Evolutionary conservation across 2,329 filamentous ascomycete genomes (phyloP), one percentile per base, ranked within the genome.

Genomic region (Exophiala aquamarina): DNA sequence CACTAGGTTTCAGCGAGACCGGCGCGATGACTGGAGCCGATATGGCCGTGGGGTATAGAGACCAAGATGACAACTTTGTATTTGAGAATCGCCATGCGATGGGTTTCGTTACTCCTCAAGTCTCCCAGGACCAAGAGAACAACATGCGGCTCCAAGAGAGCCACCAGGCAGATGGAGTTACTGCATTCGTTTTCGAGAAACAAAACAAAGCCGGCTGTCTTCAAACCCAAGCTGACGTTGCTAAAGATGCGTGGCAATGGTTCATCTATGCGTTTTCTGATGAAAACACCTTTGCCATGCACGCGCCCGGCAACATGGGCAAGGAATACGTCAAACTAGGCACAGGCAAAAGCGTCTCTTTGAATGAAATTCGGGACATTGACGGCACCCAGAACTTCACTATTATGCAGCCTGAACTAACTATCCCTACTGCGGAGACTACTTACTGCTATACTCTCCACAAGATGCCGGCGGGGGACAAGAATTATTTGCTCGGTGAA

Each of bases 101-200:
- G 4, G 39, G 39, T 11, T 42, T 42, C 39, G 23, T 42, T 42
- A 42, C 39, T 23, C 39, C 39, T 42, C 11, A 42, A 17, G 39
- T 42, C 23, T 42, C 39, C 3, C 39, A 42, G 39, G 39, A 42
- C 39, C 39, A 42, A 32, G 39, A 31, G 39, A 42, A 31, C 4
- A 42, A 42, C 39, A 42, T 42, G 39, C 39, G 39, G 32, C 39
- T 42, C 32, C 20, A 33, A 32, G 39, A 42, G 32, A 23, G 39
- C 4, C 23, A 42, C 10, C 39, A 42, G 32, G 39, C 39, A 42
- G 39, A 42, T 17, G 39, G 39, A 32, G 39, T 42, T 42, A 42
- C 39, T 42, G 28, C 39, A 34, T 42, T 42, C 39, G 39, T 42
- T 42, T 42, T 42, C 39, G 39, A 42, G 39, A 42, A 42, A 32